phyloP scores from a whole-genome alignment of 805 yeast species.

The Sporopachydermia quercuum region DNA sequence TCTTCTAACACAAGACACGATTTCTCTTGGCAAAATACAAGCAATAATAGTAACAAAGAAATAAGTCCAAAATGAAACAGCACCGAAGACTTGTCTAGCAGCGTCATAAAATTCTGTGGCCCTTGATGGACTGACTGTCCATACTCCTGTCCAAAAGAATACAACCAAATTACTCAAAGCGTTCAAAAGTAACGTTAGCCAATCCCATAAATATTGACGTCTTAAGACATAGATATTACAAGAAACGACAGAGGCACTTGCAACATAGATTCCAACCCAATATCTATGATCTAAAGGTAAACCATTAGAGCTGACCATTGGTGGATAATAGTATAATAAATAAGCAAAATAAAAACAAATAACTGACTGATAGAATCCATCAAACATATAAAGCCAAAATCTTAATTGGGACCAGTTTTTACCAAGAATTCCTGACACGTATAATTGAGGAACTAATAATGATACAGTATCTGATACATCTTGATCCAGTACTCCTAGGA shows the following conservation, averaged over 20 bases:
- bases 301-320: conserved; percentile 30
- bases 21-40: conserved; percentile 48
- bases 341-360: conserved; percentile 58
- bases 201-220: conserved; percentile 69
- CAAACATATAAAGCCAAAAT: conserved; percentile 48
- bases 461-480: conserved; percentile 56
- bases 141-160: conserved; percentile 70
- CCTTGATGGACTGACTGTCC: conserved; percentile 34
- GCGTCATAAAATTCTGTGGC: conserved; percentile 50
- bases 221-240: conserved; percentile 52
- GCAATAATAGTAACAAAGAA: conserved; percentile 37
- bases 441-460: conserved; percentile 54
- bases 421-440: conserved; percentile 51
- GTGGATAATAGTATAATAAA: conserved; percentile 33
- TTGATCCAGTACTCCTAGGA: conserved; percentile 60
- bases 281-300: conserved; percentile 47
- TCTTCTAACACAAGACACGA: conserved; percentile 31
- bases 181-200: conserved; percentile 40
- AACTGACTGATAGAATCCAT: conserved; percentile 60
- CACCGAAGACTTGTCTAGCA: conserved; percentile 48
- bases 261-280: conserved; percentile 53
- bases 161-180: conserved; percentile 41
- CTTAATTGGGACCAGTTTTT: conserved; percentile 44
- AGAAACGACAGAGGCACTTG: conserved; percentile 44
- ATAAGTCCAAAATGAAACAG: conserved; percentile 50